Percentiles rank a stretch among this genome's conserved stretches.
phyloP scores from a whole-genome alignment of 441 rosid genomes.

The Adansonia madagascariensis region DNA sequence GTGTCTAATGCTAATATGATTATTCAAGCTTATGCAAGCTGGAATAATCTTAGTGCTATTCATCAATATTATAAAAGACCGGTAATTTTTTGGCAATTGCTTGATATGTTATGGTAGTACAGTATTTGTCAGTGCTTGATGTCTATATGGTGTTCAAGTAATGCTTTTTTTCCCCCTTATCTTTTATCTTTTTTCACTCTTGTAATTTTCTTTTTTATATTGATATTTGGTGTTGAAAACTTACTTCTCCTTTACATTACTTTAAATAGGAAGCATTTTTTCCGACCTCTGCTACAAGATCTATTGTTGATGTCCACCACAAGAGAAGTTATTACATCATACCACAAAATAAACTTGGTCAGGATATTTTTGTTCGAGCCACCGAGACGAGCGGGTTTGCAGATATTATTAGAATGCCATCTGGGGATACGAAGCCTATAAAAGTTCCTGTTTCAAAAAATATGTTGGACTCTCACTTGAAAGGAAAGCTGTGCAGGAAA shows the following conservation, averaged over 20 bases:
- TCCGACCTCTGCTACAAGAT: constrained; percentile 54
- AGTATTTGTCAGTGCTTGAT: not conserved
- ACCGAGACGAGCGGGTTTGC: constrained; percentile 64
- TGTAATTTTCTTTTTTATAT: constrained; percentile 17
- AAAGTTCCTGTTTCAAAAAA: constrained; percentile 90
- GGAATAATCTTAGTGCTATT: constrained; percentile 76
- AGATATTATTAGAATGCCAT: constrained; percentile 77
- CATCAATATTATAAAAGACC: constrained; percentile 53
- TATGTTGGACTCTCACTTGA: constrained; percentile 85
- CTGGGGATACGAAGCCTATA: constrained; percentile 83
- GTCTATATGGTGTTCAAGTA: constrained; percentile 1
- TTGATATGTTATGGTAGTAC: constrained; percentile 15
- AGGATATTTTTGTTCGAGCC: constrained; percentile 84
- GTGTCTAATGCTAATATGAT: constrained; percentile 89
- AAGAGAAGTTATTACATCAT: constrained; percentile 77
- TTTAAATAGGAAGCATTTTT: constrained; percentile 60
- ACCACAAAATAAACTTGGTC: constrained; percentile 95
- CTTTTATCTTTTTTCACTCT: constrained; percentile 10
- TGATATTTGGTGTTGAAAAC: constrained; percentile 31
- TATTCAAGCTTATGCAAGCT: constrained; percentile 97
- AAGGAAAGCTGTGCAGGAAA: constrained; percentile 56
- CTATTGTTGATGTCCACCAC: constrained; percentile 72
- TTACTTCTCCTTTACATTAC: constrained; percentile 23
- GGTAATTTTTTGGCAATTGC: constrained; percentile 43
- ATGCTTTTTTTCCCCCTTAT: not conserved